Percentiles rank a stretch among this genome's conserved stretches.
Conservation (phyloP, 257 asterid species). For the Ehretia macrophylla region DNA sequence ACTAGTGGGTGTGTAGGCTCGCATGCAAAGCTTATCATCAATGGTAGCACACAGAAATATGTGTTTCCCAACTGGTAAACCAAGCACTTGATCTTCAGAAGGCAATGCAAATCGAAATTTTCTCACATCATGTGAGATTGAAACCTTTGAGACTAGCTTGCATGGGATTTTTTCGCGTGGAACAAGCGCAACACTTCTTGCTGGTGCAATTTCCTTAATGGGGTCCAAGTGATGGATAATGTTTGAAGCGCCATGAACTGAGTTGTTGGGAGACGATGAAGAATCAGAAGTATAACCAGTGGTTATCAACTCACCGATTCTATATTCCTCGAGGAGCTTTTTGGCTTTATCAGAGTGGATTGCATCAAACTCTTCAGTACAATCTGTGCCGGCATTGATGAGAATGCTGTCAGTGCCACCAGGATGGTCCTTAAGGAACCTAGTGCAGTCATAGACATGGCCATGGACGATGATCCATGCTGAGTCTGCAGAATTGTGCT, state of each 20-base stretch:
- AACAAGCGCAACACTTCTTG: constrained; percentile 38
- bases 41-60: constrained; percentile 63
- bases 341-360: constrained; percentile 86
- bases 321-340: constrained; percentile 61
- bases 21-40: constrained; percentile 77
- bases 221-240: constrained; percentile 29
- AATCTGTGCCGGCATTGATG: constrained; percentile 88
- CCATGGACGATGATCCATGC: constrained; percentile 94
- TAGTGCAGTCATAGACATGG: constrained; percentile 73
- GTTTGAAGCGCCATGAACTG: constrained; percentile 64
- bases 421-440: constrained; percentile 84
- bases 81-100: constrained; percentile 58
- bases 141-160: constrained; percentile 46
- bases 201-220: constrained; percentile 40
- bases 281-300: constrained; percentile 58
- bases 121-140: constrained; percentile 71
- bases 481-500: constrained; percentile 65
- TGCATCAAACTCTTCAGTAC: constrained; percentile 93
- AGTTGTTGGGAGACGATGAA: constrained; percentile 64
- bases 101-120: constrained; percentile 67
- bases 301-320: constrained; percentile 73
- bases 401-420: constrained; percentile 94
- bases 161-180: constrained; percentile 74
- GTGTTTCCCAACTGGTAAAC: constrained; percentile 82
- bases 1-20: constrained; percentile 90